phyloP scores from a whole-genome alignment of 1,139 yeast species.

The Pichia cactophila region DNA sequence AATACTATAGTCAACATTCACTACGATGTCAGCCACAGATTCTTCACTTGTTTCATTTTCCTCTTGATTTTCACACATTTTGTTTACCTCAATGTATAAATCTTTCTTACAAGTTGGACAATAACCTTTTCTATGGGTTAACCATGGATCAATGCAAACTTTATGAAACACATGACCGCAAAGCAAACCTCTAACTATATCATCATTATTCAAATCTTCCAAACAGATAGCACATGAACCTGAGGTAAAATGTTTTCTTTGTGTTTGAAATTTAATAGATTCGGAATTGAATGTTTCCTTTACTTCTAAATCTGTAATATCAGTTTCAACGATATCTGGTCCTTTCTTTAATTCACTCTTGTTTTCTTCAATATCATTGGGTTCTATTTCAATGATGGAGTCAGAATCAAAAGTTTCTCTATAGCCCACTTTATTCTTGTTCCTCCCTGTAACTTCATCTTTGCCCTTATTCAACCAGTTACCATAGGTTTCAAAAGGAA shows the following conservation, averaged over 20 bases:
- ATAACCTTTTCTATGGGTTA: constrained; percentile 65
- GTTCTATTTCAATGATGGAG: background rate
- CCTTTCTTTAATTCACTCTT: background rate
- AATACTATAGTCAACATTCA: constrained; percentile 6
- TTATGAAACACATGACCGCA: constrained; percentile 85
- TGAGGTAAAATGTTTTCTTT: constrained; percentile 45
- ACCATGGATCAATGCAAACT: constrained; percentile 78
- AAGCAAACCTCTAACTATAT: constrained; percentile 59
- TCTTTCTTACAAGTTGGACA: constrained; percentile 84
- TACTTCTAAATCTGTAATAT: constrained; percentile 14
- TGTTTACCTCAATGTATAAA: constrained; percentile 33
- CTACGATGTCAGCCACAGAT: background rate
- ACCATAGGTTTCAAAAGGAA: constrained; percentile 56
- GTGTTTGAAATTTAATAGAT: background rate
- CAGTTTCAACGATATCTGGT: background rate
- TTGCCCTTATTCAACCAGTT: constrained; percentile 58
- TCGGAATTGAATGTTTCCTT: background rate
- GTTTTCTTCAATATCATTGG: background rate
- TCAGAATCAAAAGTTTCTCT: constrained; percentile 14
- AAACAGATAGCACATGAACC: constrained; percentile 81
- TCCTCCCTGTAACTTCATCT: constrained; percentile 27
- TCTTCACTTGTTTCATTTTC: constrained; percentile 21
- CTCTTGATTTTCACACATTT: background rate
- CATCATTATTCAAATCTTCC: constrained; percentile 56
- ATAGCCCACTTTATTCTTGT: constrained; percentile 22